A percentile compares a stretch with the other conserved stretches of the same genome.
Evolutionary conservation across 1,139 yeast genomes (phyloP).

Genomic region (Nakaseomyces glabratus): DNA sequence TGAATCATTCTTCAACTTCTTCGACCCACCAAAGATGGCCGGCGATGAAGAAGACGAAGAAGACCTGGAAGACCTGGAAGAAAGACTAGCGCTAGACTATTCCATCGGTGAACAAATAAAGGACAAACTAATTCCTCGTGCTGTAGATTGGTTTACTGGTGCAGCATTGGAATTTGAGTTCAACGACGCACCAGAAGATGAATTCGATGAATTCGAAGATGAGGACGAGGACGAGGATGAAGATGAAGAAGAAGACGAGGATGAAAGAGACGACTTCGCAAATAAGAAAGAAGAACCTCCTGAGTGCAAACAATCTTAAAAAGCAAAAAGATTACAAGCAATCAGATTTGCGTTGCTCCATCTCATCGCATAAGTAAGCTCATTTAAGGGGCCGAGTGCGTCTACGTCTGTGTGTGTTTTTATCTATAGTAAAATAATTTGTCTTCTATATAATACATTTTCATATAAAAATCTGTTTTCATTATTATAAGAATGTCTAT

Average conservation of each 20-base stretch:
- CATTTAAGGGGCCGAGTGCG: too few relatives aligned
- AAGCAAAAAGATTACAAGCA: neutral
- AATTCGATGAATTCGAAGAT: conserved; percentile 49
- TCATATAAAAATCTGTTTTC: too few relatives aligned
- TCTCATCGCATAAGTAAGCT: too few relatives aligned
- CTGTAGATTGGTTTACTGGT: conserved; percentile 97
- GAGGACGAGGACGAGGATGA: conserved; percentile 48
- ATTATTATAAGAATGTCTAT: too few relatives aligned
- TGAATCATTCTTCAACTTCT: conserved; percentile 91
- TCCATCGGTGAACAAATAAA: conserved; percentile 94
- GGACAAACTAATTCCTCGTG: conserved; percentile 91
- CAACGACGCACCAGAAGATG: conserved; percentile 46
- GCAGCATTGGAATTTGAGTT: conserved; percentile 61
- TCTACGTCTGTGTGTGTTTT: too few relatives aligned
- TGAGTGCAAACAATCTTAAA: conserved; percentile 69
- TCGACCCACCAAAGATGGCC: conserved; percentile 85
- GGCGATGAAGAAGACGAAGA: conserved; percentile 44
- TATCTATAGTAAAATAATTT: too few relatives aligned
- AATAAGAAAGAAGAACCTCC: conserved; percentile 47
- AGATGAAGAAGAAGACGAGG: conserved; percentile 35
- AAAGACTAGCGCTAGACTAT: conserved; percentile 82
- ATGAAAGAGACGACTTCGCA: conserved; percentile 28
- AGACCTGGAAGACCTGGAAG: conserved; percentile 69
- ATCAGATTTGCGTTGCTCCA: neutral
- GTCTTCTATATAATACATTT: too few relatives aligned